Conservation (phyloP, 805 yeast genomes). For the Jamesozyma spencerorum region DNA sequence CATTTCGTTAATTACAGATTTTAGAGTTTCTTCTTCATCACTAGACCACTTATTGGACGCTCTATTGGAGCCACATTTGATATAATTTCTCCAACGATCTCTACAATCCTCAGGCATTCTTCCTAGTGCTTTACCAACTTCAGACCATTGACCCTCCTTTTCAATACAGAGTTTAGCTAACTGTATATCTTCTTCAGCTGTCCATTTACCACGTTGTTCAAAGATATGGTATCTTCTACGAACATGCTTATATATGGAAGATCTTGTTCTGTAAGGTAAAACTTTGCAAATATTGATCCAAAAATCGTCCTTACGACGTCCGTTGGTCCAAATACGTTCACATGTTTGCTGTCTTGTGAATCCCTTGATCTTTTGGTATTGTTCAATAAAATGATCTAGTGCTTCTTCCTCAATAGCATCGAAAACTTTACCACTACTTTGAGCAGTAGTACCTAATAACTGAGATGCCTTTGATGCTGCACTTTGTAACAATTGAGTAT, state of each 20-base stretch:
- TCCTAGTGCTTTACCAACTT: slow-evolving; percentile 67
- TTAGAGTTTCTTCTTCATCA: slow-evolving; percentile 59
- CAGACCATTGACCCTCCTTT: slow-evolving; percentile 80
- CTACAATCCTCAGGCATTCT: slow-evolving; percentile 98
- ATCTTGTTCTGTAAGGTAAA: slow-evolving; percentile 76
- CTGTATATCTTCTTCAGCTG: slow-evolving; percentile 64
- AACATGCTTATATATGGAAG: slow-evolving; percentile 87
- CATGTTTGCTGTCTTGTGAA: slow-evolving; percentile 63
- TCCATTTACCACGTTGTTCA: slow-evolving; percentile 86
- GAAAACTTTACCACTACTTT: slow-evolving; percentile 28
- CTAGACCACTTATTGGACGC: slow-evolving; percentile 71
- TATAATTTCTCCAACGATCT: slow-evolving; percentile 92
- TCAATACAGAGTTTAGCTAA: slow-evolving; percentile 54
- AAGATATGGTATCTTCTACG: slow-evolving; percentile 83
- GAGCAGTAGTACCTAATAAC: slow-evolving; percentile 24
- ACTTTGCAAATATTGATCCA: slow-evolving; percentile 80
- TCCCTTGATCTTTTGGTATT: slow-evolving; percentile 55
- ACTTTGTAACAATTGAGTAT: slow-evolving; percentile 32
- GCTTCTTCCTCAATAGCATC: slow-evolving; percentile 50
- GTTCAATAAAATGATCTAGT: slow-evolving; percentile 61
- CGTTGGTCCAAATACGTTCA: slow-evolving; percentile 79
- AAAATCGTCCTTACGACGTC: slow-evolving; percentile 76
- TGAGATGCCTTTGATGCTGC: slow-evolving; percentile 39
- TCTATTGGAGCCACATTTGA: slow-evolving; percentile 78
- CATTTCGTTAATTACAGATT: slow-evolving; percentile 44